Conservation (phyloP, 345 rosid genomes). For the Angophora floribunda region DNA sequence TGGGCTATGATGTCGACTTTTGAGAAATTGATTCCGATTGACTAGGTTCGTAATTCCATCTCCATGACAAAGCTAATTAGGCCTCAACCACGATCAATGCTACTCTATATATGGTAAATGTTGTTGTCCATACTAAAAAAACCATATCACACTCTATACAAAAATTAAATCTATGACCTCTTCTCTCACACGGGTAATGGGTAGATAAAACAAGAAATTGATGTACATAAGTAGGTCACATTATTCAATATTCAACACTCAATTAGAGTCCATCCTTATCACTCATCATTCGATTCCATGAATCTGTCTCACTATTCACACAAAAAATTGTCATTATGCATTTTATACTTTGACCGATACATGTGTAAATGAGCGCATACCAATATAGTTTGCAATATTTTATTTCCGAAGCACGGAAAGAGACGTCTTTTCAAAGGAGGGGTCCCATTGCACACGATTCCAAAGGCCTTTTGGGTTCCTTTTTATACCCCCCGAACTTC, state of each 20-base stretch:
- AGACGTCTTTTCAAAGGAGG: background rate
- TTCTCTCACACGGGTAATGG: background rate
- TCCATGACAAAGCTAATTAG: background rate
- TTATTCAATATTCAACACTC: background rate
- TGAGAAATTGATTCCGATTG: background rate
- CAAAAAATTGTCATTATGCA: background rate
- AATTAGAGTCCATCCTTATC: background rate
- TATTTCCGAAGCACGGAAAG: background rate
- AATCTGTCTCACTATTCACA: background rate
- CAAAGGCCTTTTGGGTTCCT: constrained; percentile 19
- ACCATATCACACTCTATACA: background rate
- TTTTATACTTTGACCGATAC: background rate
- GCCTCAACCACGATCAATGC: background rate
- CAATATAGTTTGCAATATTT: background rate
- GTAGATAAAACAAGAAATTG: background rate
- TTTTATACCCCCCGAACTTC: constrained; percentile 31
- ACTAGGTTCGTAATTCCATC: background rate
- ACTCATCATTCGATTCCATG: background rate
- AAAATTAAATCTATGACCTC: background rate
- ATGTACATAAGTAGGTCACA: background rate
- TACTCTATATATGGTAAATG: background rate
- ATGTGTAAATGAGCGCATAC: background rate
- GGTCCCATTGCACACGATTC: constrained; percentile 53
- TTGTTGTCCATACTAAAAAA: background rate
- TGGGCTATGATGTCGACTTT: background rate